phyloP scores from a whole-genome alignment of 2,329 filamentous ascomycete species.

The Fusarium nelsonii region DNA sequence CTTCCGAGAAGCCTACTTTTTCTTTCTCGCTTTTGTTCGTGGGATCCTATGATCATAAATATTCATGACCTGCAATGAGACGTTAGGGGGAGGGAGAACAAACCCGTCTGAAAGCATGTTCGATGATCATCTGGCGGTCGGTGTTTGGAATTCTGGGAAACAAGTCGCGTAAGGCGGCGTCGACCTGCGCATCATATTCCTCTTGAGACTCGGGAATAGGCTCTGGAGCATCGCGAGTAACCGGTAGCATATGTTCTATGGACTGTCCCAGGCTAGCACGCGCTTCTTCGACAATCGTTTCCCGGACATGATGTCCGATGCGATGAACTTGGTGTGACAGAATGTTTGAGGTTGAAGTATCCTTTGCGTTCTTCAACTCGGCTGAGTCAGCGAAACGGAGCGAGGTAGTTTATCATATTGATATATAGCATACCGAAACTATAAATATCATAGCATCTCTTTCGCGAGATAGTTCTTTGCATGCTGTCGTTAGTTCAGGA shows the following conservation, averaged over 20 bases:
- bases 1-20: constrained; percentile 68
- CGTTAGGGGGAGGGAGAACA: constrained; percentile 44
- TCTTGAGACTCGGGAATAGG: constrained; percentile 70
- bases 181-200: constrained; percentile 72
- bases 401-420: background rate
- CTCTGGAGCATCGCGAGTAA: constrained; percentile 59
- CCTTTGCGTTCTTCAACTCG: constrained; percentile 49
- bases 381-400: constrained; percentile 23
- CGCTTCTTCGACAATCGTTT: constrained; percentile 70
- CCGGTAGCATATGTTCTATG: constrained; percentile 36
- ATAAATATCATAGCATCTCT: constrained; percentile 74
- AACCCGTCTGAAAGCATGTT: constrained; percentile 73
- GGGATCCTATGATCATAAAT: constrained; percentile 57
- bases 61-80: constrained; percentile 14
- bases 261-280: constrained; percentile 48
- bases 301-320: constrained; percentile 70
- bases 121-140: constrained; percentile 71
- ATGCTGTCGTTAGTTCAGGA: constrained; percentile 69
- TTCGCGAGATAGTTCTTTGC: constrained; percentile 74
- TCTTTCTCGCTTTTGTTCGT: constrained; percentile 65
- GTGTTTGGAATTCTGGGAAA: constrained; percentile 75
- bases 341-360: constrained; percentile 51
- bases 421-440: constrained; percentile 66
- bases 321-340: constrained; percentile 68
- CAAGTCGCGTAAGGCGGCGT: constrained; percentile 71